Evolutionary conservation across 2,329 filamentous ascomycete genomes (phyloP), one percentile per base, ranked within the genome.

Genomic region (Colletotrichum brevisporum): DNA sequence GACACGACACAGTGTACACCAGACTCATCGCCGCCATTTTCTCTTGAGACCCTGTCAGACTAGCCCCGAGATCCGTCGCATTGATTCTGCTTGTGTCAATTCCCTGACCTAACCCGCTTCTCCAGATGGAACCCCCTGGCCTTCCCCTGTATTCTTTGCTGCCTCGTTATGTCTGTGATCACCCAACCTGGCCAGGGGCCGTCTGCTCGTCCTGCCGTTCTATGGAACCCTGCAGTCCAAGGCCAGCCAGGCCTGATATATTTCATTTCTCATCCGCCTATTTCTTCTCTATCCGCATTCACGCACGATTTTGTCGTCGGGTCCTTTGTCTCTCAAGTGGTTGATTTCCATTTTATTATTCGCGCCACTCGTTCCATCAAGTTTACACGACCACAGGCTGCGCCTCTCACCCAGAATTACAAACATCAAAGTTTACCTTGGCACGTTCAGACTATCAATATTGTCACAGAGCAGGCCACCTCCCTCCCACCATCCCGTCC

Each of bases 311-410:
- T 8, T 10, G 10, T 36, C 9, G 10, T 36, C 31, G 31, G 31
- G 8, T 10, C 10, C 10, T 27, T 45, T n/a, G 3, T 16, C 6
- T 43, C 41, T 43, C 10, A 2, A 13, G 41, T 4, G 16, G 13
- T 12, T 43, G 41, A 6, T 43, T 5, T n/a, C 41, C 31, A 36
- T 36, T 36, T 9, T 8, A 43, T 53, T 41, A 67, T 76, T 69
- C 62, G 69, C 73, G 67, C 71, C 77, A 67, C 73, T 79, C 77
- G 52, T 71, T 74, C 57, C 48, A 60, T 50, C 70, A 36, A 36
- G 31, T 73, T 73, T 71, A 51, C 31, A 72, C 72, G 13, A 65
- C 64, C 41, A 64, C 36, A 73, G 78, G 77, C 78, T 78, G 76
- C 72, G 77, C 78, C 78, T 79, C 65, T 71, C 68, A 68, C 71